These are phyloP conservation scores for Malus hybrid DNA, from an alignment of 331 rosid genomes.

Conservation along the genomic window DNA sequence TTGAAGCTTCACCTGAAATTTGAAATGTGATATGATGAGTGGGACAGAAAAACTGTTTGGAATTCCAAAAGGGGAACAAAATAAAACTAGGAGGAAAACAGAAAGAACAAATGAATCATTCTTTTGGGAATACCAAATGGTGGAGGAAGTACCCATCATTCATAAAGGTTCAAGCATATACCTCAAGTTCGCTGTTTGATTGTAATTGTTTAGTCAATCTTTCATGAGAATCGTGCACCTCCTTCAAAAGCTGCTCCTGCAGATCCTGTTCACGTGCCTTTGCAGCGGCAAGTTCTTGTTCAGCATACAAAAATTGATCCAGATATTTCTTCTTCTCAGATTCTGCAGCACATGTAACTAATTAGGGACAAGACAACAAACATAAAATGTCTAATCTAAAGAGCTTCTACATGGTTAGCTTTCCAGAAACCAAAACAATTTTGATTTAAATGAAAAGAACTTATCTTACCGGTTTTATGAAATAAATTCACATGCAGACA, in stretches of 20 bases:
- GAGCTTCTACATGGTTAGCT: background rate
- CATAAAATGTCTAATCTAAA: background rate
- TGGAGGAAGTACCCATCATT: background rate
- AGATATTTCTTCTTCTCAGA: conserved; percentile 59
- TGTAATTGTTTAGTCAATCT: conserved; percentile 54
- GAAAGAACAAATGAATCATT: background rate
- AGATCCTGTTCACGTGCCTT: conserved; percentile 70
- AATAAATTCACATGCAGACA: background rate
- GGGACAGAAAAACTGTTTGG: background rate
- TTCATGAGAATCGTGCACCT: conserved; percentile 56
- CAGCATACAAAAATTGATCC: conserved; percentile 48
- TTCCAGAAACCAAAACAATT: background rate
- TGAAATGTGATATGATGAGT: background rate
- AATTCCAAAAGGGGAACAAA: background rate
- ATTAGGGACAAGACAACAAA: conserved; percentile 3
- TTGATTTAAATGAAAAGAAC: background rate
- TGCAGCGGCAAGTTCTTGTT: conserved; percentile 91
- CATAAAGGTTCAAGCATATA: background rate
- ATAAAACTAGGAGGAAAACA: background rate
- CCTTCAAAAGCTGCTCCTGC: conserved; percentile 71
- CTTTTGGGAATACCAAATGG: background rate
- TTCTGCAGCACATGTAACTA: conserved; percentile 37
- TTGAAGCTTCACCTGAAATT: conserved; percentile 62
- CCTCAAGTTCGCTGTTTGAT: conserved; percentile 55
- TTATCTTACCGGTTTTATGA: background rate